Evolutionary conservation across 164 flowering plant genomes (phyloP), one percentile per base, ranked within the genome.

Genomic region (Aristolochia fimbriata): DNA sequence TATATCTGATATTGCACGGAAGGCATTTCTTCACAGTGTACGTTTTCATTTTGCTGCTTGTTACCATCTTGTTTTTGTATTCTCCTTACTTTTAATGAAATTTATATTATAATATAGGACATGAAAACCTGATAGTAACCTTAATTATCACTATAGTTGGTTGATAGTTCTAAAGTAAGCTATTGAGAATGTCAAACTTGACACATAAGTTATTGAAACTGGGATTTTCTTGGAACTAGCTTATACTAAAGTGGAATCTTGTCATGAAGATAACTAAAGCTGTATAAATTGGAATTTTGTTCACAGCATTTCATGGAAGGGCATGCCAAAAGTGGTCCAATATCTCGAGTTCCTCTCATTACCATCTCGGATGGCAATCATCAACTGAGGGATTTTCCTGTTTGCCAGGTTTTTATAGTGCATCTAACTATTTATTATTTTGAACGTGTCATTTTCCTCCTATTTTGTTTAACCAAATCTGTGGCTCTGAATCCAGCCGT

Each of bases 11-110:
- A 74, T 74, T 65, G 97, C 98, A 47, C 73, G 98, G 74, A 92
- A 84, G 81, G 98, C 98, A 50, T 89, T 92, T 77, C 91, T 92
- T 49, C 81, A 86, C 75, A 94, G 99, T 81, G 99, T 94, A 88
- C 70, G 96, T 67, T 70, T 47, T 43, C 66, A 55, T 62, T n/a
- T 27, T 19, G 51, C 37, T 55, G 16, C 66, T 49, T 17, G 52
- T 37, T 37, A 37, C 12, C 43, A 37, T 37, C 9, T 37, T 37
- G 4, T 37, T 3, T 37, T 37, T 10, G 43, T 6, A 6, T 37
- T 7, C 7, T 37, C 43, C 10, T 37, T 7, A 10, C 43, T 37
- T 37, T 6, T 37, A 27, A 1, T 37, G 10, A 10, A 6, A 37
- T 10, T 3, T 37, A 37, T 37, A 37, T 6, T 37, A 37, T 37